Conservation (phyloP, 139 green algal species). For the Chlorella sp. region DNA sequence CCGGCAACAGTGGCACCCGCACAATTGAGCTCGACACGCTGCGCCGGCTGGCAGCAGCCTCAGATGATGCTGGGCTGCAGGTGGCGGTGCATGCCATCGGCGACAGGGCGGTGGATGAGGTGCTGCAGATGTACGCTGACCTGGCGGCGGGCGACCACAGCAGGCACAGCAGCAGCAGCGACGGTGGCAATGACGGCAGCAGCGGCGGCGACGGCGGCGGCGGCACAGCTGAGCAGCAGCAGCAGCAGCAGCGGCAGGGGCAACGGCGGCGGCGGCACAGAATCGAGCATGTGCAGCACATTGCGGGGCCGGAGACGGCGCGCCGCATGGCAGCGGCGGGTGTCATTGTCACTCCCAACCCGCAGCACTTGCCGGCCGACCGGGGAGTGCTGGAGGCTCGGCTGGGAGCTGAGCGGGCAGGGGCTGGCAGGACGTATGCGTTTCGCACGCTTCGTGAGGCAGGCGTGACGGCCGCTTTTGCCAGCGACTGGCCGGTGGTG, state of each 20-base stretch:
- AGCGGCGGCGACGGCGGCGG: background rate
- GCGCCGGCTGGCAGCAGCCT: slow-evolving; percentile 1
- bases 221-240: background rate
- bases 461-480: slow-evolving; percentile 50
- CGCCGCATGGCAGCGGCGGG: slow-evolving; percentile 36
- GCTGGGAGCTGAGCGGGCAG: slow-evolving; percentile 51
- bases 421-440: slow-evolving; percentile 46
- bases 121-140: slow-evolving; percentile 45
- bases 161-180: background rate
- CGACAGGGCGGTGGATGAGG: slow-evolving; percentile 77
- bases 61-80: slow-evolving; percentile 30
- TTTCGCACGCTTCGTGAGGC: slow-evolving; percentile 53
- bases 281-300: slow-evolving; percentile 72
- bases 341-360: slow-evolving; percentile 64
- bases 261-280: slow-evolving; percentile 17
- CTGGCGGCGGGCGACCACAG: slow-evolving; percentile 16
- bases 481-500: slow-evolving; percentile 77
- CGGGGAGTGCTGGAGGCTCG: slow-evolving; percentile 47
- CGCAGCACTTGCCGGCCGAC: slow-evolving; percentile 75
- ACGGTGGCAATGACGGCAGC: background rate
- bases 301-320: slow-evolving; percentile 42
- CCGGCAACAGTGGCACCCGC: slow-evolving; percentile 18
- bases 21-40: slow-evolving; percentile 32
- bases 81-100: slow-evolving; percentile 82
- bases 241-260: background rate